Evolutionary conservation across 805 yeast genomes (phyloP), one percentile per base, ranked within the genome.

Genomic region (Wickerhamomyces silvicola): DNA sequence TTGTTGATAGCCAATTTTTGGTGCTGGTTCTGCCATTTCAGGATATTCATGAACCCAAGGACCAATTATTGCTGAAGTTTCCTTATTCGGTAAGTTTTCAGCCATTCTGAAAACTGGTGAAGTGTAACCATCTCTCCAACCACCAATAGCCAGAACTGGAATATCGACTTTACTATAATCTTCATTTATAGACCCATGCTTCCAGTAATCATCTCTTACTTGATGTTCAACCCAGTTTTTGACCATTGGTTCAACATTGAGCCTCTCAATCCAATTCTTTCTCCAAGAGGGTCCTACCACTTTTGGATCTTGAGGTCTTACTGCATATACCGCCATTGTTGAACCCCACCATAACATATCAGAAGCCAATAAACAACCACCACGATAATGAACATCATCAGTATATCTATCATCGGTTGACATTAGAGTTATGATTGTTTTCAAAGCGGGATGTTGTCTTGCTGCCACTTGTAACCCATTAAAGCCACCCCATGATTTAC

Each of bases 331-430:
- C 18, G 57, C 47, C 71, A 66, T 66, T 0, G 70, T 66, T 6
- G 69, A 62, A 1, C 68, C 71, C 72, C 72, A 66, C 70, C 71
- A 66, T 11, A 66, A 43, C 71, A 66, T 66, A 45, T 66, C 70
- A 4, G 62, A 52, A 1, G 68, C 70, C 27, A 66, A 36, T 10
- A 65, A 27, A 49, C 67, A 60, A 10, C 71, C 71, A 29, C 71
- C 72, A 31, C 70, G 54, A 36, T 66, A 66, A 39, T 66, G 72
- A n/a, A 66, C 72, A 42, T 66, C 72, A 44, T 66, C 72, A 4
- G 68, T 42, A 43, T 66, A 66, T 46, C 70, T 48, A 36, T 66
- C 70, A 43, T 66, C 72, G 1, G 72, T 66, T 10, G 70, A 65
- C 64, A 62, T 62, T 17, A 66, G 46, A 1, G 70, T 60, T 36